Evolutionary conservation across 257 asterid genomes (phyloP).

Genomic region (Primulina huaijiensis): DNA sequence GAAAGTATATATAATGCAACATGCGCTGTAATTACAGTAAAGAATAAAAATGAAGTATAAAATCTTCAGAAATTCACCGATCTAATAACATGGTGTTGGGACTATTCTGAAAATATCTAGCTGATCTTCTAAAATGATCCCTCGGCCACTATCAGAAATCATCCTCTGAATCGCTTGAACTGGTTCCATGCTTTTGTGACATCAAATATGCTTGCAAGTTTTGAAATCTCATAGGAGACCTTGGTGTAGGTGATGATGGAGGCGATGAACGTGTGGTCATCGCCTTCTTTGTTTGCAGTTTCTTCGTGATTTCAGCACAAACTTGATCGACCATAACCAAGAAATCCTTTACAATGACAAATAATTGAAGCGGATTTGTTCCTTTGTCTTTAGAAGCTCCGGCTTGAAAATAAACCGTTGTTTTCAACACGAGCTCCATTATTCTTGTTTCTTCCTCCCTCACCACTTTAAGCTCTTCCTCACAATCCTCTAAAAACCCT

Average conservation of each 20-base stretch:
- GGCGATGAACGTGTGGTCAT: conserved; percentile 41
- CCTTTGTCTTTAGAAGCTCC: conserved; percentile 44
- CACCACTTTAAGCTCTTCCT: conserved; percentile 63
- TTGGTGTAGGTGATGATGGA: conserved; percentile 50
- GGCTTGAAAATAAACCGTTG: conserved; percentile 66
- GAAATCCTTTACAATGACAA: conserved; percentile 64
- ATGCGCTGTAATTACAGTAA: background rate
- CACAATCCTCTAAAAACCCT: conserved; percentile 67
- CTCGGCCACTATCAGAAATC: conserved; percentile 41
- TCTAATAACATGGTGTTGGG: background rate
- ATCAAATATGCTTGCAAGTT: conserved; percentile 50
- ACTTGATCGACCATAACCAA: conserved; percentile 63
- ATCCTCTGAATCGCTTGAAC: conserved; percentile 66
- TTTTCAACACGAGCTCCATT: conserved; percentile 57
- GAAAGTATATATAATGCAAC: background rate
- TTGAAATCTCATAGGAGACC: conserved; percentile 53
- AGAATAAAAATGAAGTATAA: background rate
- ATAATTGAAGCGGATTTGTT: conserved; percentile 51
- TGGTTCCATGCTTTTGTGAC: conserved; percentile 33
- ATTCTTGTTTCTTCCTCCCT: conserved; percentile 70
- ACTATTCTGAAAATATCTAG: background rate
- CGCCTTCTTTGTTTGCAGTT: conserved; percentile 35
- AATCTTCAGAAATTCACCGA: background rate
- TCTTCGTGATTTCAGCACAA: conserved; percentile 49
- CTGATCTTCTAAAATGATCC: background rate